phyloP scores from a whole-genome alignment of 257 asterid species.

The Ajuga chamaepitys region DNA sequence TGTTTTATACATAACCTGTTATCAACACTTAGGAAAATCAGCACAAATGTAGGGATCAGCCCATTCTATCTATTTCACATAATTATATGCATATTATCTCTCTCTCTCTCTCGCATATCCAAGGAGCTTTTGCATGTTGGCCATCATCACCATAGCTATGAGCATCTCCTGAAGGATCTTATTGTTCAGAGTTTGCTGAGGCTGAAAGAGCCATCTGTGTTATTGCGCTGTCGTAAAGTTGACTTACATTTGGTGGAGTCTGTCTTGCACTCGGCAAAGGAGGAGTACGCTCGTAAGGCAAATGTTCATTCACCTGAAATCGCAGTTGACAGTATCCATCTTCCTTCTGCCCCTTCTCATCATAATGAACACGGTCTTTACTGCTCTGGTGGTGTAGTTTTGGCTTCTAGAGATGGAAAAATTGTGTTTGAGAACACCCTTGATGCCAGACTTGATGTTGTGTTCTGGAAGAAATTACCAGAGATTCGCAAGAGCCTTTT shows the following conservation, averaged over 20 bases:
- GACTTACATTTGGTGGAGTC: slow-evolving; percentile 55
- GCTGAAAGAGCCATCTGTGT: slow-evolving; percentile 83
- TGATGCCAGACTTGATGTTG: slow-evolving; percentile 87
- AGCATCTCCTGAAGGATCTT: slow-evolving; percentile 57
- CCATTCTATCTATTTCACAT: too few species aligned
- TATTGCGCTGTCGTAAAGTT: slow-evolving; percentile 75
- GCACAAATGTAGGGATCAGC: too few species aligned
- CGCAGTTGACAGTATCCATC: slow-evolving; percentile 52
- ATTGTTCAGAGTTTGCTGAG: slow-evolving; percentile 87
- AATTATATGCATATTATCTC: too few species aligned
- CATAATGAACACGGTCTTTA: slow-evolving; percentile 49
- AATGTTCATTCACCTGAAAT: slow-evolving; percentile 63
- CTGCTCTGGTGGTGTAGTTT: slow-evolving; percentile 88
- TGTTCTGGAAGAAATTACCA: slow-evolving; percentile 75
- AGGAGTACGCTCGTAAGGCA: slow-evolving; percentile 72
- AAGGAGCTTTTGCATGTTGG: slow-evolving; percentile 33
- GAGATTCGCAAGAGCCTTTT: slow-evolving; percentile 82
- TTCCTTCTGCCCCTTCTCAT: slow-evolving; percentile 76
- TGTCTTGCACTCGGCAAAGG: slow-evolving; percentile 52
- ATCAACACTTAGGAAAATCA: too few species aligned
- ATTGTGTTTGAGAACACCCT: slow-evolving; percentile 92
- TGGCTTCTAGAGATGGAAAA: slow-evolving; percentile 97
- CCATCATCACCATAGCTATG: slow-evolving; percentile 44
- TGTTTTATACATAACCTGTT: too few species aligned
- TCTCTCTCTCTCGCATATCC: too few species aligned